These are phyloP conservation scores for Craterostigma plantagineum DNA, from an alignment of 257 asterid genomes.

Conservation along the genomic window DNA sequence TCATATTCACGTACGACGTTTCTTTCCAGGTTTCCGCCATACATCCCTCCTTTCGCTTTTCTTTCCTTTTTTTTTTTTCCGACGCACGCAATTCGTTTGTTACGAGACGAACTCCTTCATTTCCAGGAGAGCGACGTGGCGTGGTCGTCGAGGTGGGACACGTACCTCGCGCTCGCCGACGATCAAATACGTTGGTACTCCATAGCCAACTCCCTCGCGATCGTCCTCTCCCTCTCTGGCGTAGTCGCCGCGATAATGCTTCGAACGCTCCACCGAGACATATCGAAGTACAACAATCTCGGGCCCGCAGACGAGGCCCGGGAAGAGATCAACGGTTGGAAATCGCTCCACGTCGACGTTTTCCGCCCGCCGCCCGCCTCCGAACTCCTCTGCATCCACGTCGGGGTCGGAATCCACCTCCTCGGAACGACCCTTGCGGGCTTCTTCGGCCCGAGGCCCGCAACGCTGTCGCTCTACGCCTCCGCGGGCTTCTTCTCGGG, in stretches of 20 bases:
- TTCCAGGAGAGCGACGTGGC: conserved; percentile 72
- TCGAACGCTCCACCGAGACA: conserved; percentile 65
- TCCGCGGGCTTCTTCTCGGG: conserved; percentile 63
- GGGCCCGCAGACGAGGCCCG: conserved; percentile 79
- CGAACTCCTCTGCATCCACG: conserved; percentile 41
- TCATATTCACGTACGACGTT: conserved; percentile 56
- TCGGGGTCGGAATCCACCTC: conserved; percentile 61
- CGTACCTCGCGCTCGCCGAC: conserved; percentile 60
- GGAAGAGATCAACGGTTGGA: conserved; percentile 71
- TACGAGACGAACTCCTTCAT: too few relatives aligned
- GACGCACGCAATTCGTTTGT: too few relatives aligned
- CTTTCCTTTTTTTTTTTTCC: neutral
- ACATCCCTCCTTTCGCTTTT: too few relatives aligned
- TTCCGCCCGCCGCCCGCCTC: conserved; percentile 65
- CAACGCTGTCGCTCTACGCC: conserved; percentile 55
- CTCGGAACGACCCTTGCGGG: conserved; percentile 49
- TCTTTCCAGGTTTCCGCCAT: conserved; percentile 23
- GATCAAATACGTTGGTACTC: conserved; percentile 86
- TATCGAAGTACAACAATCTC: conserved; percentile 54
- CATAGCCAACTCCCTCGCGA: conserved; percentile 60
- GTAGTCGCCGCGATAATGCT: conserved; percentile 85
- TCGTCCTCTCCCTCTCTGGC: conserved; percentile 74
- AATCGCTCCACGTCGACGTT: conserved; percentile 55
- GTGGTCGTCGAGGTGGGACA: conserved; percentile 88
- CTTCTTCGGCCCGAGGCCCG: conserved; percentile 49